Base-by-base conservation (phyloP, 805 yeast genomes). In the Spathaspora gorwiae region DNA sequence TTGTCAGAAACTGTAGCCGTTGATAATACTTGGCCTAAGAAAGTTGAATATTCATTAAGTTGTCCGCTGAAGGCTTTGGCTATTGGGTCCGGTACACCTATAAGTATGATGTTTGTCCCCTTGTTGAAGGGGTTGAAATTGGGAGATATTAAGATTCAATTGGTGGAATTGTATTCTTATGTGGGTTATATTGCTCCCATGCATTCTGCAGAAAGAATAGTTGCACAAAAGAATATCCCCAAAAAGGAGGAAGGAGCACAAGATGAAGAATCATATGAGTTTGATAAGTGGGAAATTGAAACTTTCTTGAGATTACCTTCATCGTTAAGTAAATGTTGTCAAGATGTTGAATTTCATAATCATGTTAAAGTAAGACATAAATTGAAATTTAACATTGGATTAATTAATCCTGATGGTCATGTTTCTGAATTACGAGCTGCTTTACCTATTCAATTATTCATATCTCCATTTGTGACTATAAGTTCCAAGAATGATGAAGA, bases 21-120 rank as follows among this genome's bases (percentile, higher is more conserved):
- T 30, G 96, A 90, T 59, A 92, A 92, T 61, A 83, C 90, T 1
- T 92, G 98, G 98, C 97, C 98, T 2, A 72, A 81, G 39, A 94
- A 94, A 60, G 88, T 92, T 30, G 97, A 92, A 57, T 92, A 92
- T 62, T 78, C 89, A 2, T 80, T 94, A 47, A 84, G 87, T 43
- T 82, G 87, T 6, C 97, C 98, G 0, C 75, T 88, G 26, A 84
- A 87, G 56, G 96, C 97, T 0, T 78, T 89, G 24, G 95, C 98
- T 0, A 83, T 94, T 37, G 99, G 99, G 1, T 82, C 96, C 0
- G 68, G 79, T 0, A 72, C 85, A 6, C 86, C 88, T 1, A 75
- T 92, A 6, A 78, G 81, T 52, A 72, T 92, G 54, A 71, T 80
- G 51, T 60, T 92, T 54, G 85, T 84, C 1, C 98, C 99, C 0